Base-by-base conservation (phyloP, 257 asterid species). In the Cordia subcordata region DNA sequence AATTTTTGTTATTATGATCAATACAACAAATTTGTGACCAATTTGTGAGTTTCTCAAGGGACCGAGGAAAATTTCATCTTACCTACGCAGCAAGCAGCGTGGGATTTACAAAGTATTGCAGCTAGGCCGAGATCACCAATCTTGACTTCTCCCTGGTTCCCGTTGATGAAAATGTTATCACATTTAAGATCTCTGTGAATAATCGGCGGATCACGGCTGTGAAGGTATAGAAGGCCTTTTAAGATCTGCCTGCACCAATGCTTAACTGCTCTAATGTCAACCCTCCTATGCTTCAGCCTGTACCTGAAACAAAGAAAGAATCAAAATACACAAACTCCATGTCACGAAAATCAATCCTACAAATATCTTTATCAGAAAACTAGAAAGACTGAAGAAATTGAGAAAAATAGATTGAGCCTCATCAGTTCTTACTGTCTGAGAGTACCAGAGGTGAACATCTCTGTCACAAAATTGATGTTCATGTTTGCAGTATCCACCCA, bases 401-500 rank as follows among this genome's bases (percentile, higher is more conserved):
- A 52, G 15, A 52, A 52, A 35, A 54, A 5, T 57, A 1, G 17
- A 37, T 10, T 5, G 35, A 14, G 13, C 18, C 20, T 39, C 12
- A 14, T 14, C 15, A 16, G 10, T 5, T 81, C 99, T 82, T 79
- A 92, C 99, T 92, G 99, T 64, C 96, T 88, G 62, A 92, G 88
- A 60, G 99, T 92, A 18, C 99, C 99, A 65, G 99, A 92, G 39
- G 96, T 92, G 83, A 92, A 92, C 99, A 88, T 81, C 65, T 92
- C 99, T 0, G 99, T 92, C 32, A 92, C 99, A 69, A 92, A 92
- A 72, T 92, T 92, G 82, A 92, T 88, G 87, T 88, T 92, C 78
- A 96, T 76, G 61, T 92, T 92, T 12, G 87, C 73, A 58, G 82
- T 76, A 66, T 92, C 96, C 58, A 92, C 94, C 98, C 96, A 92